These are phyloP conservation scores for Penicillium lagena DNA, from an alignment of 495 filamentous ascomycete species.

Conservation along the genomic window DNA sequence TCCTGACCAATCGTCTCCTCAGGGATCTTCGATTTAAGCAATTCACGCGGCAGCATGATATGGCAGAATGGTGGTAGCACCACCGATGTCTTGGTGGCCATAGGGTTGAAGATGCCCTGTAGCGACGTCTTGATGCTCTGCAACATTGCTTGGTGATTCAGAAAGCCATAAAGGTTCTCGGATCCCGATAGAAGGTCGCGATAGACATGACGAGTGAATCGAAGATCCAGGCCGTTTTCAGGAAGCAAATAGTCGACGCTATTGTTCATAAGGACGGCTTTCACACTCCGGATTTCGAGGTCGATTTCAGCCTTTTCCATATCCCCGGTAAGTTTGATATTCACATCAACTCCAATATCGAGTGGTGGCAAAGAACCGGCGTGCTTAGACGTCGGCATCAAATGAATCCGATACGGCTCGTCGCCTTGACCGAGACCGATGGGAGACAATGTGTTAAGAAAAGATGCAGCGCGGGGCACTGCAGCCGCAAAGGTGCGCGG, in stretches of 20 bases:
- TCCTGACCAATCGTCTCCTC: not conserved
- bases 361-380: conserved; percentile 22
- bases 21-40: not conserved
- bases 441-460: conserved; percentile 20
- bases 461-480: conserved; percentile 20
- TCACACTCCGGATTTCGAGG: conserved; percentile 18
- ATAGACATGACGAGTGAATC: conserved; percentile 31
- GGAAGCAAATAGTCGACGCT: conserved; percentile 38
- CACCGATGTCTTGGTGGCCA: not conserved
- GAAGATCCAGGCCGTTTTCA: conserved; percentile 32
- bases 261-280: conserved; percentile 21
- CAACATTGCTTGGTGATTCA: conserved; percentile 4
- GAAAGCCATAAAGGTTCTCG: not conserved
- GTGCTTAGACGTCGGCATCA: conserved; percentile 23
- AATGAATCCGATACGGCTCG: conserved; percentile 20
- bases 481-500: conserved; percentile 27
- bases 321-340: not conserved
- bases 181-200: conserved; percentile 14
- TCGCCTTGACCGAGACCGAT: conserved; percentile 1
- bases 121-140: conserved; percentile 15
- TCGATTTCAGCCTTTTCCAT: not conserved
- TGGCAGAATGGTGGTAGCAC: conserved; percentile 27
- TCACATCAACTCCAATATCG: conserved; percentile 24
- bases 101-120: conserved; percentile 7
- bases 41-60: conserved; percentile 19